These are phyloP conservation scores for Sporopachydermia quercuum DNA, from an alignment of 805 yeast species.

Conservation along the genomic window DNA sequence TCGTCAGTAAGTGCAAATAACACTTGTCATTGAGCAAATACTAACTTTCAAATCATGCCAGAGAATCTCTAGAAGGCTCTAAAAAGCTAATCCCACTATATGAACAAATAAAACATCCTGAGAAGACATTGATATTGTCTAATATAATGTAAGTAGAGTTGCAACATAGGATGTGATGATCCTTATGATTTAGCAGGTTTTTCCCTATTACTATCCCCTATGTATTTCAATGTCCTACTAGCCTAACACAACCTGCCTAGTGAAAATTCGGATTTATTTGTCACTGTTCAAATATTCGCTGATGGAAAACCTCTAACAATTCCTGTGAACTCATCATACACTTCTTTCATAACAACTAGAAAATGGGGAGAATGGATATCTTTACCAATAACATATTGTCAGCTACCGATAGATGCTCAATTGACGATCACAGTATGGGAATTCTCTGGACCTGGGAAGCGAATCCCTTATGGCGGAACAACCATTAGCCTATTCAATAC, in stretches of 20 bases:
- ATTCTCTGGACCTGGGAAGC: conserved; percentile 36
- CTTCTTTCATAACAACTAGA: conserved; percentile 26
- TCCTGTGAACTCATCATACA: conserved; percentile 35
- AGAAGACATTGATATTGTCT: conserved; percentile 25
- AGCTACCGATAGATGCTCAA: conserved; percentile 48
- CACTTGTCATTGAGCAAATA: background rate
- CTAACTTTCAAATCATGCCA: conserved; percentile 4
- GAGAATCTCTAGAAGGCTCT: conserved; percentile 29
- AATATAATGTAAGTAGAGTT: conserved; percentile 16
- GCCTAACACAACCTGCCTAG: conserved; percentile 3
- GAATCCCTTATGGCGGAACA: conserved; percentile 43
- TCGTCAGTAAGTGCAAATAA: too few relatives aligned
- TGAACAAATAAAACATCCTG: conserved; percentile 32
- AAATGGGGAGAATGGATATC: conserved; percentile 63
- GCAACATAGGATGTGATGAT: background rate
- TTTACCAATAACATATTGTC: conserved; percentile 57
- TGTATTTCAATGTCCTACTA: conserved; percentile 1
- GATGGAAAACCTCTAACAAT: conserved; percentile 31
- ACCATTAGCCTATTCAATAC: conserved; percentile 43
- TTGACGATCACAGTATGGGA: conserved; percentile 56
- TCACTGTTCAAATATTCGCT: conserved; percentile 30
- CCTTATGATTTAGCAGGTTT: background rate
- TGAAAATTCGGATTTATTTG: conserved; percentile 23
- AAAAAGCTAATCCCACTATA: conserved; percentile 27
- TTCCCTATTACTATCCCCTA: conserved; percentile 1